Evolutionary conservation across 2,329 filamentous ascomycete genomes (phyloP), one percentile per base, ranked within the genome.

Genomic region (Trichothecium roseum): DNA sequence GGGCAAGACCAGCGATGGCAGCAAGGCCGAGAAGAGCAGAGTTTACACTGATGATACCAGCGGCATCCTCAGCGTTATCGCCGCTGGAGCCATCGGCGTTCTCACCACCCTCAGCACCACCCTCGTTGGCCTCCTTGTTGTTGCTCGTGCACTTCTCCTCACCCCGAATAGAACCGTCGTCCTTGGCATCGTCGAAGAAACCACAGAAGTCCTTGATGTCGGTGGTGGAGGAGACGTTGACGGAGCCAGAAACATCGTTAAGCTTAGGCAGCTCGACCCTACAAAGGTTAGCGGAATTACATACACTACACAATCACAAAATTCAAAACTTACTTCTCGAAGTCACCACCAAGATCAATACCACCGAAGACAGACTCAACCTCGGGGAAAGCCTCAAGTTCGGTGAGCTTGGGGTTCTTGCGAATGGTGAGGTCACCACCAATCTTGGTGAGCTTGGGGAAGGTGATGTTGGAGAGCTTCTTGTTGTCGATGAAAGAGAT

Each of bases 261-360:
- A 89, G 68, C 27, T 62, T 54, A 41, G 84, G 80, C 36, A 95
- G 72, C 26, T 68, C 54, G 46, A 91, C 78, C 40, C 86, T 94
- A n/a, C 13, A 3, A 10, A 7, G 18, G 13, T 34, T 35, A 38
- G 34, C 15, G 17, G 30, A 10, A 14, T 8, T n/a, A 9, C 17
- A 14, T n/a, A 32, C 13, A 13, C 12, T 24, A 22, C 26, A 22
- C n/a, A 7, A 13, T 9, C 14, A 16, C 4, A n/a, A 4, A 14
- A 5, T 27, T 9, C 4, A n/a, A 10, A 8, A 10, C 84, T 69
- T 72, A 93, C 86, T 74, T 68, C 43, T 77, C 72, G 61, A 95
- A 93, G 66, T 78, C 82, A 52, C 91, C 91, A 50, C 79, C 78
- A 58, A 94, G 76, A 58, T 86, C 81, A 53, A 96, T 69, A 50